Evolutionary conservation across 208 protist species (phyloP).

Genomic region (Crithidia expoeki): DNA sequence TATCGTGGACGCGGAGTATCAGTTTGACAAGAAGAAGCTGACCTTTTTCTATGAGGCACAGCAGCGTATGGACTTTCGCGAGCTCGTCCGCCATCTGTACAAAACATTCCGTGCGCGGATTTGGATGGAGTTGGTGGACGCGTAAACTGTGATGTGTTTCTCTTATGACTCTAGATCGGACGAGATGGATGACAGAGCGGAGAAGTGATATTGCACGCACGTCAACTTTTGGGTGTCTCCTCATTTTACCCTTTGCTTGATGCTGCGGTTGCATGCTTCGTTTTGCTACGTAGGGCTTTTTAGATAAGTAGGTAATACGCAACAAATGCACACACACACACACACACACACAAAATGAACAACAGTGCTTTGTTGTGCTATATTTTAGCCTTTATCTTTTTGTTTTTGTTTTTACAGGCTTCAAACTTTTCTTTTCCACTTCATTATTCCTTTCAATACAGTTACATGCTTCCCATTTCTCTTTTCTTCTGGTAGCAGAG

Average conservation of each 20-base stretch:
- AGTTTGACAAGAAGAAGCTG: conserved; percentile 93
- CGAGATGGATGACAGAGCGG: conserved; percentile 5
- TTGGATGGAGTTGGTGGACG: conserved; percentile 89
- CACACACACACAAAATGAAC: not conserved
- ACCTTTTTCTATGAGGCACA: conserved; percentile 92
- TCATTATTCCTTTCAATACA: no score
- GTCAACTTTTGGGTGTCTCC: conserved; percentile 1
- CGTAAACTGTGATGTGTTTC: no score
- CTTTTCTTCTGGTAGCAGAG: no score
- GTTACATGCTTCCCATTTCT: no score
- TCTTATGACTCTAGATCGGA: not conserved
- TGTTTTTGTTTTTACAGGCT: no score
- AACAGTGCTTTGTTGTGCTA: not conserved
- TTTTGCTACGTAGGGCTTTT: not conserved
- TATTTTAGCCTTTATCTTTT: no score
- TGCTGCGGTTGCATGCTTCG: not conserved
- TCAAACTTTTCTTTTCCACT: no score
- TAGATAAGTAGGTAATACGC: not conserved
- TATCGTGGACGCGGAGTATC: conserved; percentile 92
- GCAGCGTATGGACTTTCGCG: conserved; percentile 89
- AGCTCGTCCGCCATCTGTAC: conserved; percentile 88
- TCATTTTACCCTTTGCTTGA: not conserved
- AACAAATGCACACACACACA: not conserved
- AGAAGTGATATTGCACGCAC: no score
- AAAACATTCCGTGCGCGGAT: conserved; percentile 89